Evolutionary conservation across 192 early-diverging fungal species (phyloP).

Genomic region (Podila epigama): DNA sequence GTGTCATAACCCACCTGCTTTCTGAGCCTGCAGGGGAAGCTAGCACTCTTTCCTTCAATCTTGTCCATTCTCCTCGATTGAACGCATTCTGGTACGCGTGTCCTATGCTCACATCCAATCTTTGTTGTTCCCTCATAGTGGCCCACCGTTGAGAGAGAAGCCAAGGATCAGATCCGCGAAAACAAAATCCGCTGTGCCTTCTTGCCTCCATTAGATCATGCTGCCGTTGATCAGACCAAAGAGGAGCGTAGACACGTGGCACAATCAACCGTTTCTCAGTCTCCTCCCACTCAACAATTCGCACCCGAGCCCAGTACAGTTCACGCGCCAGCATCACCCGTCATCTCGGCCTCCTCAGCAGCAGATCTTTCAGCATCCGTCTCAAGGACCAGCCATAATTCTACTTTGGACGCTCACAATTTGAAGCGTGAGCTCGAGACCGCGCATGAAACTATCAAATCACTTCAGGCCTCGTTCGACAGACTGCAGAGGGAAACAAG

Average conservation of each 20-base stretch:
- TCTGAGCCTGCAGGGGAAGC: not conserved
- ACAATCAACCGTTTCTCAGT: not conserved
- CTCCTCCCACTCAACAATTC: constrained; percentile 4
- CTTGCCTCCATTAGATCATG: constrained; percentile 40
- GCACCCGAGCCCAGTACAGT: not conserved
- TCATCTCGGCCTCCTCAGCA: not conserved
- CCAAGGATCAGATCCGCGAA: constrained; percentile 67
- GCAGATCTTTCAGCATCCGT: not conserved
- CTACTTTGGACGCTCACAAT: constrained; percentile 1
- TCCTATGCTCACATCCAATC: not conserved
- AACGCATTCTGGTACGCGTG: too few species aligned
- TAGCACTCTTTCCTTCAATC: not conserved
- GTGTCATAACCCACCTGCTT: too few species aligned
- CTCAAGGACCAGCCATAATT: constrained; percentile 2
- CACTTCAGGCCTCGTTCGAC: constrained; percentile 19
- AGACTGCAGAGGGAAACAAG: constrained; percentile 19
- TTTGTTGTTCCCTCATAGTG: constrained; percentile 53
- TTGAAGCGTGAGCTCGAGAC: constrained; percentile 36
- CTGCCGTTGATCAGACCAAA: constrained; percentile 17
- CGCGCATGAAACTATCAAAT: constrained; percentile 18
- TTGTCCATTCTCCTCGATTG: not conserved
- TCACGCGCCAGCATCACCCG: constrained; percentile 9
- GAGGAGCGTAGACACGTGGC: constrained; percentile 14
- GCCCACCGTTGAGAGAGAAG: constrained; percentile 65
- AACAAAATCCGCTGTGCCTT: constrained; percentile 73